Base-by-base conservation (phyloP, 768 basidiomycete genomes). In the Leccinum variicolor region DNA sequence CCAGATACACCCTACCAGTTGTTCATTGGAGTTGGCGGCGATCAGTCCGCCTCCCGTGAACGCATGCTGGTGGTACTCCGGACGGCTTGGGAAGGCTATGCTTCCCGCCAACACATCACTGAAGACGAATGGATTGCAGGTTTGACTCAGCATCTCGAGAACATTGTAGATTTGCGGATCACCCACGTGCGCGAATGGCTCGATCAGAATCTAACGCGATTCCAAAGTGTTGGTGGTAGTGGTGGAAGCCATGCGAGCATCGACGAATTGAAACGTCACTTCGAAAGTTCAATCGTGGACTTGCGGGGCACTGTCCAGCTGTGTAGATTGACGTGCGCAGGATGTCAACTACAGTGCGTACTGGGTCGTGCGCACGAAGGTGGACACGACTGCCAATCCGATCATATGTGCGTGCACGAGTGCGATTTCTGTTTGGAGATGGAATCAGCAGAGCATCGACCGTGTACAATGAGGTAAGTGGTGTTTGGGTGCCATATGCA, bases 151-250 rank as follows among this genome's bases (percentile, higher is more conserved):
- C 72, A 81, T 57, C 70, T 86, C 3, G 68, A 73, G 6, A 57
- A 53, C 2, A 60, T 82, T 4, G 77, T 74, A 14, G 70, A 80
- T 25, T 41, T 70, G 54, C 77, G 85, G 13, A 68, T 83, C 17
- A 63, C 71, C 4, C 79, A 81, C 54, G 82, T 86, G 25, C 66
- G 67, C 1, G 70, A 73, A 56, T 86, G 85, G 86, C 67, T 87
- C 11, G 66, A 70, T 4, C 66, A 73, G 6, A 86, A 86, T 56
- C 62, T 80, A 5, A 54, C 72, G 1, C 74, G 82, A 0, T 86
- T 86, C 68, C 74, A 76, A 45, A 59, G 51, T 0, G 71, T 14
- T 1, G 46, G 48, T 6, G 50, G 55, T 0, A 14, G 43, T 1
- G 51, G 34, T 0, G 55, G 28, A 23, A 60, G 68, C 25, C 72